phyloP scores from a whole-genome alignment of 768 basidiomycete genomes.

The Pisolithus marmoratus region DNA sequence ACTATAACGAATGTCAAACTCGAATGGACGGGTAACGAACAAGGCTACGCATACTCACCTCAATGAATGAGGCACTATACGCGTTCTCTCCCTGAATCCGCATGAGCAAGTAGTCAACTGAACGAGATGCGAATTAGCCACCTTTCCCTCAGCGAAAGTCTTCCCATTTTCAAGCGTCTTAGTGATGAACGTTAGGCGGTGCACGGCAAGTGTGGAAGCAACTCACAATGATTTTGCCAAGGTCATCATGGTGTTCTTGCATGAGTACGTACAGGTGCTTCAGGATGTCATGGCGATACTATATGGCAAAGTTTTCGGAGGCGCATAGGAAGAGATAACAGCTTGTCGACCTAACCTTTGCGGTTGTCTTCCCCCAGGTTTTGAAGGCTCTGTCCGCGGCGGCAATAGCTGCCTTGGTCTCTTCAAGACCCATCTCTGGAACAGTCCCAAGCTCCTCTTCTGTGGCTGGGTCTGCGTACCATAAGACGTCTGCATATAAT shows the following conservation, averaged over 20 bases:
- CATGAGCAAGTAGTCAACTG: not conserved
- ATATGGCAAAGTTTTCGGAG: not conserved
- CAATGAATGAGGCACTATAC: slow-evolving; percentile 83
- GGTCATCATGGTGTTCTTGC: slow-evolving; percentile 80
- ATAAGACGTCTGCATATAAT: not conserved
- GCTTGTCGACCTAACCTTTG: slow-evolving; percentile 53
- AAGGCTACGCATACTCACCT: slow-evolving; percentile 40
- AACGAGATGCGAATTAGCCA: slow-evolving; percentile 17
- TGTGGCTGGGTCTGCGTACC: slow-evolving; percentile 78
- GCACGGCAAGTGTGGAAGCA: too few relatives aligned
- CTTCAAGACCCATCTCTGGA: slow-evolving; percentile 83
- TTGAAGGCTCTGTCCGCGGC: slow-evolving; percentile 78
- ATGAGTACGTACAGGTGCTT: slow-evolving; percentile 74
- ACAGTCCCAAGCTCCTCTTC: slow-evolving; percentile 76
- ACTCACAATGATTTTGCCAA: slow-evolving; percentile 79
- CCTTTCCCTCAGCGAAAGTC: slow-evolving; percentile 77
- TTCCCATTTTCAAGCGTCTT: slow-evolving; percentile 97
- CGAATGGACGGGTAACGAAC: not conserved
- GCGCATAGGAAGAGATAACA: too few relatives aligned
- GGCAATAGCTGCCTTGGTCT: slow-evolving; percentile 80
- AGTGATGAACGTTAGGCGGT: slow-evolving; percentile 5
- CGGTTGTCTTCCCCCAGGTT: slow-evolving; percentile 82
- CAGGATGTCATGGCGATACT: slow-evolving; percentile 82
- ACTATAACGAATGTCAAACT: slow-evolving; percentile 38
- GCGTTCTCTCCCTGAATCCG: slow-evolving; percentile 61